Evolutionary conservation across 805 yeast genomes (phyloP).

Genomic region (Candida yuanshanica): DNA sequence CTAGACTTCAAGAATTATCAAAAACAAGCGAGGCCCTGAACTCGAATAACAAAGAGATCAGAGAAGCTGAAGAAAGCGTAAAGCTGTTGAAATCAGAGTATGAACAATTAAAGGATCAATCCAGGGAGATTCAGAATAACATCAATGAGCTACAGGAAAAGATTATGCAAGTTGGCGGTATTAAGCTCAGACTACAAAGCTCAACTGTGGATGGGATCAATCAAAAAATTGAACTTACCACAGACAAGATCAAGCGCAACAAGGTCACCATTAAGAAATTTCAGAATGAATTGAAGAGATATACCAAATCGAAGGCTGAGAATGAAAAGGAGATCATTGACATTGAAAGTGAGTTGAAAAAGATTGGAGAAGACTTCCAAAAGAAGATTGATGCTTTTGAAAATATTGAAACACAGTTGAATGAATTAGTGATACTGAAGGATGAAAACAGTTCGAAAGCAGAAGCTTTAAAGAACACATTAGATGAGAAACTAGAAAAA

Average conservation of each 20-base stretch:
- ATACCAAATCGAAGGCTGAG: slow-evolving; percentile 39
- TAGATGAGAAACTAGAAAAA: slow-evolving; percentile 34
- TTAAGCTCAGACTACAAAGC: slow-evolving; percentile 69
- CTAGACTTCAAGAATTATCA: slow-evolving; percentile 35
- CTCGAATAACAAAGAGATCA: slow-evolving; percentile 32
- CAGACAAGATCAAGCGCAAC: slow-evolving; percentile 51
- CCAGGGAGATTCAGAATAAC: slow-evolving; percentile 47
- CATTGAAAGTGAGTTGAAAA: slow-evolving; percentile 29
- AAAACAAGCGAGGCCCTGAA: slow-evolving; percentile 15
- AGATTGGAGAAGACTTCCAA: slow-evolving; percentile 26
- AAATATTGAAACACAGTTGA: slow-evolving; percentile 30
- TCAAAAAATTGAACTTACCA: slow-evolving; percentile 57
- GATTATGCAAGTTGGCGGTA: slow-evolving; percentile 91
- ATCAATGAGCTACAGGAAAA: slow-evolving; percentile 63
- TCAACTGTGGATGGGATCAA: slow-evolving; percentile 73
- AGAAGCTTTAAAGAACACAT: slow-evolving; percentile 36
- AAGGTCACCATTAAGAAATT: slow-evolving; percentile 52
- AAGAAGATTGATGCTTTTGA: slow-evolving; percentile 22
- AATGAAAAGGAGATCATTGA: slow-evolving; percentile 41
- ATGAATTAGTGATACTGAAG: slow-evolving; percentile 23
- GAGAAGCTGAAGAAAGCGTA: slow-evolving; percentile 29
- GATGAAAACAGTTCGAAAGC: slow-evolving; percentile 36
- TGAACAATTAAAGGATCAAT: slow-evolving; percentile 42
- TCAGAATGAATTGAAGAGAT: slow-evolving; percentile 57
- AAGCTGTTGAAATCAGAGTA: slow-evolving; percentile 35